A percentile compares a stretch with the other conserved stretches of the same genome.
Evolutionary conservation across 1,139 yeast genomes (phyloP).

Genomic region (Suhomyces yuchorum): DNA sequence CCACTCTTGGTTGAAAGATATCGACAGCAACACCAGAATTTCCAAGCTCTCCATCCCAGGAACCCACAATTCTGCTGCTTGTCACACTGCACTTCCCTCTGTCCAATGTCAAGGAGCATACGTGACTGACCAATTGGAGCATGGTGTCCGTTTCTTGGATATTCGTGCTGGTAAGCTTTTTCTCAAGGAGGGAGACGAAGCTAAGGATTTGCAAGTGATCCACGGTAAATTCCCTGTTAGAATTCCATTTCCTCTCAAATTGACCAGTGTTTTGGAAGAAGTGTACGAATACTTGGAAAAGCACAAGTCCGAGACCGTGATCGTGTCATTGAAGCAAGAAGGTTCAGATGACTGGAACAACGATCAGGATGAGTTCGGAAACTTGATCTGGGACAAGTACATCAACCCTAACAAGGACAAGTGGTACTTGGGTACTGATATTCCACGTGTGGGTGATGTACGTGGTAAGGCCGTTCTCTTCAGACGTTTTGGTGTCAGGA

Average conservation of each 20-base stretch:
- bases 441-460: constrained; percentile 62
- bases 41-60: constrained; percentile 71
- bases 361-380: constrained; percentile 64
- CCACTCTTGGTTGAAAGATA: constrained; percentile 55
- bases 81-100: constrained; percentile 72
- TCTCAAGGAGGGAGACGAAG: constrained; percentile 47
- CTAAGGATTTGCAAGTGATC: constrained; percentile 63
- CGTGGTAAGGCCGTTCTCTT: constrained; percentile 70
- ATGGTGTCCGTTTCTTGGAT: constrained; percentile 77
- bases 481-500: constrained; percentile 67
- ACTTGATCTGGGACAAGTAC: constrained; percentile 63
- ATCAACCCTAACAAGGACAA: constrained; percentile 51
- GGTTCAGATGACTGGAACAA: constrained; percentile 69
- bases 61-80: constrained; percentile 79
- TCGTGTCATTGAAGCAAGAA: constrained; percentile 75
- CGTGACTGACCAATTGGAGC: constrained; percentile 60
- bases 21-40: constrained; percentile 54
- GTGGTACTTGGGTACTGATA: constrained; percentile 61
- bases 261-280: constrained; percentile 51
- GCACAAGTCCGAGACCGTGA: constrained; percentile 60
- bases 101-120: constrained; percentile 76
- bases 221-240: constrained; percentile 80
- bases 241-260: constrained; percentile 58
- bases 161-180: constrained; percentile 65
- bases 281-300: constrained; percentile 57